Conservation (phyloP, 148 eudicot genomes). For the Chenopodium berlandieri region DNA sequence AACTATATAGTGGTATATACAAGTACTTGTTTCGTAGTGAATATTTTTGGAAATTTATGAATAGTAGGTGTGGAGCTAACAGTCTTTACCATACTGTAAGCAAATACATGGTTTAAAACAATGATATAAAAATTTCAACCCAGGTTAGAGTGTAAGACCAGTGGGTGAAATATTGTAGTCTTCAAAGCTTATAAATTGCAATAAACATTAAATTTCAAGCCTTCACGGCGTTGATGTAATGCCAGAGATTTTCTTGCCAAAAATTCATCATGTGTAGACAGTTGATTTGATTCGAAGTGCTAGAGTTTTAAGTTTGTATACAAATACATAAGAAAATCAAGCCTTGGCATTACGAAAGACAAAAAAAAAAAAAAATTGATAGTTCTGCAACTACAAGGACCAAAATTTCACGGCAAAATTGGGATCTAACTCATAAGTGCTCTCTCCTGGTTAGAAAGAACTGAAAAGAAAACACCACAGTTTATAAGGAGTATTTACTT, state of each 20-base stretch:
- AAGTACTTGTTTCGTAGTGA: no score
- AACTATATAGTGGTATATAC: background rate
- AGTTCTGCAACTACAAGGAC: background rate
- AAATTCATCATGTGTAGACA: background rate
- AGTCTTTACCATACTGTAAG: conserved; percentile 10
- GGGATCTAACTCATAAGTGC: background rate
- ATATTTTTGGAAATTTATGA: background rate
- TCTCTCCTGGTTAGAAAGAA: background rate
- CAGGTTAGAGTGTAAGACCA: background rate
- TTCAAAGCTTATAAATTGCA: no score
- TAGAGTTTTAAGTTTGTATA: background rate
- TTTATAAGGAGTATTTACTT: background rate
- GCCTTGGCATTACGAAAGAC: background rate
- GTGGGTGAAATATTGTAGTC: background rate
- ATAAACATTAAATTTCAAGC: no score
- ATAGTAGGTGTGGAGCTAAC: conserved; percentile 27
- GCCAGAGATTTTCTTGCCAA: background rate
- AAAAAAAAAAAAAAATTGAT: background rate
- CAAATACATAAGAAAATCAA: background rate
- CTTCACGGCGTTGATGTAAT: no score
- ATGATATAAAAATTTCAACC: background rate
- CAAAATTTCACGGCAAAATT: background rate
- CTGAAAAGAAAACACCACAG: background rate
- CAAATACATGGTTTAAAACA: background rate
- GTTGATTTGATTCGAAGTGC: background rate